Base-by-base conservation (phyloP, 2,329 filamentous ascomycete species). In the Alternaria postmessia region DNA sequence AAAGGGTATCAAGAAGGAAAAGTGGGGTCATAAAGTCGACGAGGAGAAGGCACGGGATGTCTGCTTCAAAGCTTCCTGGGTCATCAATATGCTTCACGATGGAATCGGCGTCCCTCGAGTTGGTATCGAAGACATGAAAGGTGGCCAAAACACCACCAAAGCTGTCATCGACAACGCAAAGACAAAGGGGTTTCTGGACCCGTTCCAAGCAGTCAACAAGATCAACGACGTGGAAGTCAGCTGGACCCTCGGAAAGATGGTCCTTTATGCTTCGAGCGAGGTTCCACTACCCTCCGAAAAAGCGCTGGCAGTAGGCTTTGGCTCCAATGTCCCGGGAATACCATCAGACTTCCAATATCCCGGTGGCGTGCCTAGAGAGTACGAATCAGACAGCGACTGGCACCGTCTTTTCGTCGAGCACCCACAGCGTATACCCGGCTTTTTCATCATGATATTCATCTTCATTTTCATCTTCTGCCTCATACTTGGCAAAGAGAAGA, bases 41-140 rank as follows among this genome's bases (percentile, higher is more conserved):
- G 82, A 83, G 59, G 87, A 90, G 70, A 91, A 89, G 51, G 94
- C 94, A 5, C 87, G 90, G 65, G 89, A 96, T 74, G 91, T 96
- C 2, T 99, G 95, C 77, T 99, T 99, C 85, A 99, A 99, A 78
- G 94, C 95, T 0, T 95, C 93, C 5, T 99, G 96, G 95, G 83
- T 99, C 44, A 97, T 99, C 75, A 99, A 96, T 70, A 90, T 99
- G 73, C 84, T 99, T 4, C 94, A 99, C 72, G 92, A 97, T 64
- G 95, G 95, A 2, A 97, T 99, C 66, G 96, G 95, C 0, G 89
- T 99, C 52, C 96, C 96, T 5, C 87, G 94, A 51, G 84, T 95
- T 6, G 93, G 92, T 0, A 80, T 97, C 14, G 94, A 97, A 68
- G 82, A 87, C 20, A 83, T 85, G 0, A 75, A 79, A 9, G 75